Evolutionary conservation across 1,139 yeast species (phyloP).

Genomic region (Saccharomyces hybrid): DNA sequence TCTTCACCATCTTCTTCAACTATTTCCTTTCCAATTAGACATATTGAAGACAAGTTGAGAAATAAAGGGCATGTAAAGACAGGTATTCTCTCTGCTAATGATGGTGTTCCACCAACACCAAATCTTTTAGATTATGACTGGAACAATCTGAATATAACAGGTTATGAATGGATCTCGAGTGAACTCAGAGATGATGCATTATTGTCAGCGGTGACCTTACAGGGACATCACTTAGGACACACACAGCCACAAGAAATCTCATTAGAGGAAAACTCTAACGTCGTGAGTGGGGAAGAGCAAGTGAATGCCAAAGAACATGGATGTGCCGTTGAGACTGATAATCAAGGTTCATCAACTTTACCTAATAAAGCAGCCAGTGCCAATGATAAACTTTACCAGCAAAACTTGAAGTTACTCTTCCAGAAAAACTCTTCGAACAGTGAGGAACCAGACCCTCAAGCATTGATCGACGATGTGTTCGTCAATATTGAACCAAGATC

Average conservation of each 20-base stretch:
- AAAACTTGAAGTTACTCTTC: slow-evolving; percentile 8
- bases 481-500: background rate
- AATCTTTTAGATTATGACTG: slow-evolving; percentile 11
- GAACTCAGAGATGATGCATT: slow-evolving; percentile 67
- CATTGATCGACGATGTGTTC: background rate
- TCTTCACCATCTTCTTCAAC: background rate
- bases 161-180: slow-evolving; percentile 56
- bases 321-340: background rate
- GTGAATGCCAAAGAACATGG: background rate
- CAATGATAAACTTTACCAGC: background rate
- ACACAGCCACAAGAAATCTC: background rate
- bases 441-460: background rate
- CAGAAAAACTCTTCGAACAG: slow-evolving; percentile 8
- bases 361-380: background rate
- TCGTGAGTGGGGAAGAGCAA: background rate
- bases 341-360: background rate
- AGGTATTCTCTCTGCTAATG: background rate
- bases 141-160: slow-evolving; percentile 19
- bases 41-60: background rate
- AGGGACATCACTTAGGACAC: slow-evolving; percentile 34
- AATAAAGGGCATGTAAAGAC: background rate
- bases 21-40: background rate
- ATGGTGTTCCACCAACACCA: background rate
- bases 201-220: slow-evolving; percentile 64
- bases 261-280: background rate